Conservation (phyloP, 352 stramenopile species). For the Globisporangium iwayamae region DNA sequence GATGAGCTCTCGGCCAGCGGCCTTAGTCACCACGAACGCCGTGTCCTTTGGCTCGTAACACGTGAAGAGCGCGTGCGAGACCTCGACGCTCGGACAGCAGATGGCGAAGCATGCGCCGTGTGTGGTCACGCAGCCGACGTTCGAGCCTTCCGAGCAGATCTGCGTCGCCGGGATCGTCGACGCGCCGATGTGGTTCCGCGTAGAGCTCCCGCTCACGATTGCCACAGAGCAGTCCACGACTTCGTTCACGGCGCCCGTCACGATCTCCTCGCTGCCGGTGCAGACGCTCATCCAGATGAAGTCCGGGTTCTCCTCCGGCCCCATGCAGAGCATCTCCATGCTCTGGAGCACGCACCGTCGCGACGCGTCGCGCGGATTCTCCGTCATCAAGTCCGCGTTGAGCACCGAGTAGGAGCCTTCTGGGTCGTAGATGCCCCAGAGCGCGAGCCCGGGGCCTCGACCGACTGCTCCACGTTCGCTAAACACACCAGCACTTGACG, state of each 20-base stretch:
- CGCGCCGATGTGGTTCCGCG: slow-evolving; percentile 19
- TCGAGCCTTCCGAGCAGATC: slow-evolving; percentile 71
- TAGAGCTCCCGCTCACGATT: slow-evolving; percentile 56
- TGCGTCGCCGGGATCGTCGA: slow-evolving; percentile 41
- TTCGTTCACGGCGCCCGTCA: slow-evolving; percentile 64
- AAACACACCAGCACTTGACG: slow-evolving; percentile 66
- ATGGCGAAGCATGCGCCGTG: slow-evolving; percentile 73
- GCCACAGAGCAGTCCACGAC: slow-evolving; percentile 73
- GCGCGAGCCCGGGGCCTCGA: slow-evolving; percentile 38
- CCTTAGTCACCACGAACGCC: slow-evolving; percentile 64
- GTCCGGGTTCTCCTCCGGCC: slow-evolving; percentile 69
- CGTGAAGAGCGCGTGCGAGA: slow-evolving; percentile 75
- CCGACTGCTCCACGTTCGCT: slow-evolving; percentile 35
- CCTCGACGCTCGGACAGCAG: slow-evolving; percentile 76
- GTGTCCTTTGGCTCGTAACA: slow-evolving; percentile 80
- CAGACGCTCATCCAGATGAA: slow-evolving; percentile 73
- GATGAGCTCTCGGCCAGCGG: slow-evolving; percentile 51
- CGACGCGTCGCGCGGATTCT: slow-evolving; percentile 61
- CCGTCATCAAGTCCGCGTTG: slow-evolving; percentile 55
- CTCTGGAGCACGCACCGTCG: slow-evolving; percentile 57
- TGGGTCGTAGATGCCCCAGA: slow-evolving; percentile 83
- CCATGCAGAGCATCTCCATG: slow-evolving; percentile 71
- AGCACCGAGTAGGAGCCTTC: slow-evolving; percentile 79
- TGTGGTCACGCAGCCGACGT: slow-evolving; percentile 57
- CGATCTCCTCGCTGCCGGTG: slow-evolving; percentile 58